Evolutionary conservation across 306 rosid species (phyloP), one percentile per base, ranked within the genome.

Genomic region (Trichosanthes truncata): DNA sequence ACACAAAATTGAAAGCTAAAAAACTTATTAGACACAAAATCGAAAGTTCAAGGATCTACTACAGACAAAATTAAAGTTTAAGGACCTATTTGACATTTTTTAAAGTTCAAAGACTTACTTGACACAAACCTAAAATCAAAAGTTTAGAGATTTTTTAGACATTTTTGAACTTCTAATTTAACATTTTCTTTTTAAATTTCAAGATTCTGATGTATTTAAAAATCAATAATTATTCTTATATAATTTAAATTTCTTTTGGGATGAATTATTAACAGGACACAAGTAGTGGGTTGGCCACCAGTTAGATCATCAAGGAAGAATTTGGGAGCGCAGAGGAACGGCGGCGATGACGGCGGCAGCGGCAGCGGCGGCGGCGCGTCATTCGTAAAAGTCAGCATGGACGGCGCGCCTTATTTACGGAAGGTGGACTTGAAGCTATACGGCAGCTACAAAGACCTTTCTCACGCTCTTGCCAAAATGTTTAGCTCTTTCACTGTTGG

Each of bases 241-340:
- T 45, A 45, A 1, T 45, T 9, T 43, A 1, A 9, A 1, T 45
- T 45, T 45, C 1, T 10, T 45, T 45, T 66, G 40, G 43, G 45
- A 52, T 26, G 51, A 7, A 49, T 46, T 20, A 36, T 14, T 62
- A 8, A 73, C 81, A 93, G 98, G 83, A 87, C 97, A 76, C 98
- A 91, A 81, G 98, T 90, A 5, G 98, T 93, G 79, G 98, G 98
- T 13, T 93, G 98, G 98, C 98, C 98, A 68, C 98, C 98, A 0
- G 97, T 93, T 9, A 69, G 98, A 81, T 91, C 98, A 0, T 90
- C 80, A 77, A 84, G 98, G 38, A 93, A 88, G 87, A 91, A 91
- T 86, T 85, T 93, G 0, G 88, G 82, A 63, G 55, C 73, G 43
- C 92, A 85, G 74, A 90, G 82, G 86, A 83, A 66, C 67, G 80